phyloP scores from a whole-genome alignment of 805 yeast genomes.

The Ogataea salicorniae region DNA sequence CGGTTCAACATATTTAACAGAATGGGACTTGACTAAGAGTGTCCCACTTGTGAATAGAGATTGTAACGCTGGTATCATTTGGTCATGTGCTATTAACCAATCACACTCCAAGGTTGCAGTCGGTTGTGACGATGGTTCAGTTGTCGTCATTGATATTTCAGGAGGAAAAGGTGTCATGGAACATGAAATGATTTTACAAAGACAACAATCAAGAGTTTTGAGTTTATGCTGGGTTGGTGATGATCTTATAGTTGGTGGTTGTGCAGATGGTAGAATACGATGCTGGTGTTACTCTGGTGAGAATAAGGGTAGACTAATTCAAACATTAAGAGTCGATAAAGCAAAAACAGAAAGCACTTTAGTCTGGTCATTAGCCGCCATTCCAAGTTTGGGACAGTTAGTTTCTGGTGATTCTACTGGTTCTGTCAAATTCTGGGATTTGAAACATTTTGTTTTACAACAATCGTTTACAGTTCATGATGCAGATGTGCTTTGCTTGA shows the following conservation, averaged over 20 bases:
- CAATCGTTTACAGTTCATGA: slow-evolving; percentile 84
- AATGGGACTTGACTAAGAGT: slow-evolving; percentile 81
- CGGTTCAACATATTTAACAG: slow-evolving; percentile 86
- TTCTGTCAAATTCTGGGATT: slow-evolving; percentile 87
- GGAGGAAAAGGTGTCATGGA: slow-evolving; percentile 85
- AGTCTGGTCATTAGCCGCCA: slow-evolving; percentile 77
- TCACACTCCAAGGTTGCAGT: slow-evolving; percentile 65
- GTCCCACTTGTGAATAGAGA: slow-evolving; percentile 71
- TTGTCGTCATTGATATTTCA: slow-evolving; percentile 75
- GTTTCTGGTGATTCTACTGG: slow-evolving; percentile 99
- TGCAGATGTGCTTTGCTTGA: slow-evolving; percentile 80
- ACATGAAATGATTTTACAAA: slow-evolving; percentile 67
- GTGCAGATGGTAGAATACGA: slow-evolving; percentile 89
- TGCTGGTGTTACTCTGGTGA: slow-evolving; percentile 58
- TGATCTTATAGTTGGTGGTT: slow-evolving; percentile 77
- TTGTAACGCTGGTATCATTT: slow-evolving; percentile 88
- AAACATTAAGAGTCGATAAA: slow-evolving; percentile 90
- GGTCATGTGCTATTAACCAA: slow-evolving; percentile 74
- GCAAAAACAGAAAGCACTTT: slow-evolving; percentile 79
- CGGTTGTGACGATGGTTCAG: slow-evolving; percentile 94
- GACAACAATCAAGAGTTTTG: slow-evolving; percentile 79
- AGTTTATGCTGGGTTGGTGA: slow-evolving; percentile 71
- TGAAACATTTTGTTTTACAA: slow-evolving; percentile 63
- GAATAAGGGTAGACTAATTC: slow-evolving; percentile 59
- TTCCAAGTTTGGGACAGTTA: slow-evolving; percentile 62